These are phyloP conservation scores for Calonectria pseudoreteaudii DNA, from an alignment of 2,329 filamentous ascomycete genomes.

Conservation along the genomic window DNA sequence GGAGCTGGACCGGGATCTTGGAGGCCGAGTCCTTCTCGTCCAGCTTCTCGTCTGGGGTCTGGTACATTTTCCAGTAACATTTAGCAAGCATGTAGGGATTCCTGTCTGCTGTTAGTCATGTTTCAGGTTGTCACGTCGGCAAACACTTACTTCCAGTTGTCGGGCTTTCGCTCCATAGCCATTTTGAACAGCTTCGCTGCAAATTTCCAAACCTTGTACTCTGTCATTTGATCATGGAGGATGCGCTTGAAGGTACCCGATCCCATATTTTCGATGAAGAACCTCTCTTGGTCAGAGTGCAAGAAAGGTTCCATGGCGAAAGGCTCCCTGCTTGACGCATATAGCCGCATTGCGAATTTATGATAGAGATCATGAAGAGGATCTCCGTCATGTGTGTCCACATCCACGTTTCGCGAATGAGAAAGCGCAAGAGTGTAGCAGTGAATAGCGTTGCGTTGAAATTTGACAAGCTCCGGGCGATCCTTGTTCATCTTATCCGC, in stretches of 20 bases:
- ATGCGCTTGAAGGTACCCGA: constrained; percentile 64
- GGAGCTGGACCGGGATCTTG: constrained; percentile 48
- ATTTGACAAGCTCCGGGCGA: constrained; percentile 77
- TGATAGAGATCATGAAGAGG: constrained; percentile 69
- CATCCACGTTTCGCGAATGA: constrained; percentile 60
- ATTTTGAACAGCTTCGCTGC: constrained; percentile 67
- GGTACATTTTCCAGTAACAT: constrained; percentile 74
- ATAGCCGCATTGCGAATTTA: constrained; percentile 71
- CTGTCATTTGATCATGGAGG: constrained; percentile 67
- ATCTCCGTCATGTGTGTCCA: constrained; percentile 61
- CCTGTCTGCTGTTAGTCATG: constrained; percentile 48
- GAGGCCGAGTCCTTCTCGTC: constrained; percentile 55
- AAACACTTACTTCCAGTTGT: constrained; percentile 66
- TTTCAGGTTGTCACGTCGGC: not conserved
- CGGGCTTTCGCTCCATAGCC: constrained; percentile 65
- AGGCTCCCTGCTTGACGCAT: constrained; percentile 71
- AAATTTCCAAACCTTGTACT: constrained; percentile 73
- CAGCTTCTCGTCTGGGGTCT: constrained; percentile 58
- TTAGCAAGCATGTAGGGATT: constrained; percentile 72
- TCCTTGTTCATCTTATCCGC: constrained; percentile 93
- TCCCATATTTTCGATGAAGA: constrained; percentile 64
- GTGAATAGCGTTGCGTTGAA: constrained; percentile 85
- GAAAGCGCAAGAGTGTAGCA: constrained; percentile 76
- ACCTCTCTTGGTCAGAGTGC: constrained; percentile 67
- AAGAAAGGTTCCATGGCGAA: constrained; percentile 73